Percentiles rank a stretch among this genome's conserved stretches.
Evolutionary conservation across 306 rosid genomes (phyloP).

Genomic region (Begonia loranthoides): DNA sequence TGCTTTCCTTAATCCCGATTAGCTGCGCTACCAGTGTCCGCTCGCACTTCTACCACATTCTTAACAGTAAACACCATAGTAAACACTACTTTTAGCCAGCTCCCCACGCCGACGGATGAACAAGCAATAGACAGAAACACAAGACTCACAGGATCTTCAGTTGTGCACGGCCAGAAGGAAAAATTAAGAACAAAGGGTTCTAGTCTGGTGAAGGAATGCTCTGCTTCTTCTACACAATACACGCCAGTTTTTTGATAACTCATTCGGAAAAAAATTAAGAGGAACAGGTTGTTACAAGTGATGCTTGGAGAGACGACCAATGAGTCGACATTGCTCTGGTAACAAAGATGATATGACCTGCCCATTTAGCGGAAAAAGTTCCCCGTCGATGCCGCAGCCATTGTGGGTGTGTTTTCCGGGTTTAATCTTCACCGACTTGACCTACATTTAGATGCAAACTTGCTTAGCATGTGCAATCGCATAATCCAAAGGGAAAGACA

Average conservation of each 20-base stretch:
- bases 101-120: no score
- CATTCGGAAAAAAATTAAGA: constrained; percentile 34
- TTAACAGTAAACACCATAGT: no score
- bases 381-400: constrained; percentile 98
- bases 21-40: no score
- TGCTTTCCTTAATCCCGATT: no score
- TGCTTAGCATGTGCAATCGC: no score
- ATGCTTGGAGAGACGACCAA: constrained; percentile 48
- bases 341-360: constrained; percentile 73
- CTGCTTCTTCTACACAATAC: constrained; percentile 7
- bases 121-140: background rate
- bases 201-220: constrained; percentile 3
- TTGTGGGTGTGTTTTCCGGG: constrained; percentile 76
- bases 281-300: constrained; percentile 31
- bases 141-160: background rate
- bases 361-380: constrained; percentile 76
- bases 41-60: no score
- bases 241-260: constrained; percentile 23
- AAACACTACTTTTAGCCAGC: no score
- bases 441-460: constrained; percentile 19
- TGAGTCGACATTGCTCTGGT: constrained; percentile 97
- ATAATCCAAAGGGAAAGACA: no score
- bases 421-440: constrained; percentile 75
- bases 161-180: constrained; percentile 11
- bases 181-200: constrained; percentile 4